Conservation (phyloP, 2,329 filamentous ascomycete species). For the Akanthomyces uredinophilus region DNA sequence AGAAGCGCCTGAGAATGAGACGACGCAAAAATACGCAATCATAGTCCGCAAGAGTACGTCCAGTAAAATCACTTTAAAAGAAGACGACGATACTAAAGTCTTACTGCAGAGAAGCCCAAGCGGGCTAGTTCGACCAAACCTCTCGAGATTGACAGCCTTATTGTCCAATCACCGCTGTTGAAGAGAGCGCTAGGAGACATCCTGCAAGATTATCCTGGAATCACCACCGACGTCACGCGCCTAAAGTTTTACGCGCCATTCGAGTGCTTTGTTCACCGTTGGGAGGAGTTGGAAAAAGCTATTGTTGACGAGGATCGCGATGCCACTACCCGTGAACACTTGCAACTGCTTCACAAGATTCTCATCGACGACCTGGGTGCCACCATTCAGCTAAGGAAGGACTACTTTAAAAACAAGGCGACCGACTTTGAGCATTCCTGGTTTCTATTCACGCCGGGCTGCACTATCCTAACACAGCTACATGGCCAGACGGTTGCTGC, state of each 20-base stretch:
- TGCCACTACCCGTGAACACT: conserved; percentile 37
- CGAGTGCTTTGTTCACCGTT: conserved; percentile 61
- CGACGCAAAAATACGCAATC: conserved; percentile 57
- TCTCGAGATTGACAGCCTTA: conserved; percentile 56
- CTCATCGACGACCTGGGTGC: conserved; percentile 31
- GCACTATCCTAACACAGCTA: conserved; percentile 69
- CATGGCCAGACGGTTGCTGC: conserved; percentile 73
- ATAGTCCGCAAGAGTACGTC: conserved; percentile 47
- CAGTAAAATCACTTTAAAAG: no score
- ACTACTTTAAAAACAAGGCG: conserved; percentile 72
- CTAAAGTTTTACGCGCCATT: conserved; percentile 59
- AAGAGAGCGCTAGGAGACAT: conserved; percentile 52
- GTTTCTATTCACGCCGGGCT: conserved; percentile 85
- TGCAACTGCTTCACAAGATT: conserved; percentile 70
- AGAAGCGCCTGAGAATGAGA: conserved; percentile 54
- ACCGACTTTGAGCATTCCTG: conserved; percentile 86
- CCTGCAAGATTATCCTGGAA: conserved; percentile 53
- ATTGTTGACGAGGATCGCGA: conserved; percentile 38
- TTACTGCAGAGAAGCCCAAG: conserved; percentile 34
- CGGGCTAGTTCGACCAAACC: conserved; percentile 55
- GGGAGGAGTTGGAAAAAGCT: conserved; percentile 43
- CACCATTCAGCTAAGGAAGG: conserved; percentile 47
- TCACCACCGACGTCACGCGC: conserved; percentile 54
- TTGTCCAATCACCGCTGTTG: conserved; percentile 58
- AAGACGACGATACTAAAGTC: neutral